Percentiles rank a stretch among this genome's conserved stretches.
Evolutionary conservation across 176 grass and related monocot genomes (phyloP).

Genomic region (Poa pratensis): DNA sequence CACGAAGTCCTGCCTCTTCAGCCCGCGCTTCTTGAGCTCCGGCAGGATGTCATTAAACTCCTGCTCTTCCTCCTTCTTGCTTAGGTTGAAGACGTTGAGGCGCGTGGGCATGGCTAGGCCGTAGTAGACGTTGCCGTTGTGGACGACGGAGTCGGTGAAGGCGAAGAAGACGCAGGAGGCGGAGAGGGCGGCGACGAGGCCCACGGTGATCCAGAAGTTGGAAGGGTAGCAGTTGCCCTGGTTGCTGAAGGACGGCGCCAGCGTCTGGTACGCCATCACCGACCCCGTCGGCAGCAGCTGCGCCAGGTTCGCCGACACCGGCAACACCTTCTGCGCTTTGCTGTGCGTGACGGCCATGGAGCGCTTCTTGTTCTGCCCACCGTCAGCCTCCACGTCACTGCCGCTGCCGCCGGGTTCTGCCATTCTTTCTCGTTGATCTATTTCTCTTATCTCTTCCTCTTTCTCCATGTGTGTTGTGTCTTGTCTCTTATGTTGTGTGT

Average conservation of each 20-base stretch:
- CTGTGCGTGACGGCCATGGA: too few species aligned
- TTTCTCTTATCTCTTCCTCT: too few species aligned
- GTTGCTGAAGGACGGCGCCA: not conserved
- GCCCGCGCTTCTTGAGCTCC: not conserved
- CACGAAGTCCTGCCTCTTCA: constrained; percentile 1
- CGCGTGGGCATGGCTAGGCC: constrained; percentile 46
- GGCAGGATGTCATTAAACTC: accelerated
- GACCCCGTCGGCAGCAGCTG: too few species aligned
- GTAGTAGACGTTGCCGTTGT: constrained; percentile 49
- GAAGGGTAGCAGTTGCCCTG: constrained; percentile 36
- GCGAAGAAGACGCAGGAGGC: constrained; percentile 43
- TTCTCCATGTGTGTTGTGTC: too few species aligned
- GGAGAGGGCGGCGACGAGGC: not conserved
- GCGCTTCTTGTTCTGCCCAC: too few species aligned
- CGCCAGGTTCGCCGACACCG: too few species aligned
- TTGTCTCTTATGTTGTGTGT: too few species aligned
- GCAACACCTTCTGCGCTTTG: too few species aligned
- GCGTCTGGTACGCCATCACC: not conserved
- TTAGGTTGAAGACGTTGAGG: constrained; percentile 44
- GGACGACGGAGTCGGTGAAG: constrained; percentile 53
- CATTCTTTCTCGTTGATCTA: too few species aligned
- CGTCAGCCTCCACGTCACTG: too few species aligned
- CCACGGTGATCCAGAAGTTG: constrained; percentile 18
- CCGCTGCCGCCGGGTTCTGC: too few species aligned
- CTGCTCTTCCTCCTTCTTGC: not conserved